Conservation (phyloP, 305 asterid species). For the Nicotiana rustica region DNA sequence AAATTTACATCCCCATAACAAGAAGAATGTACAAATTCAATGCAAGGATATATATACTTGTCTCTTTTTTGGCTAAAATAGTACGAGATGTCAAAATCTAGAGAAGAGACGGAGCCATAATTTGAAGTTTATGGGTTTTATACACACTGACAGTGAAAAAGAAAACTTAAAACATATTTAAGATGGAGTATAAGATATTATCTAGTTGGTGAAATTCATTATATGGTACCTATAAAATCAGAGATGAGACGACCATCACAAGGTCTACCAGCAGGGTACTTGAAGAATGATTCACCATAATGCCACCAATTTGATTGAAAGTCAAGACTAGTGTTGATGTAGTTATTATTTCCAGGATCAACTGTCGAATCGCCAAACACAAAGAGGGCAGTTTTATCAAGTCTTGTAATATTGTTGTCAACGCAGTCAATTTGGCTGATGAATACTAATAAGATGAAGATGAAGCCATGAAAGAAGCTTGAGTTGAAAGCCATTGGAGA, state of each 20-base stretch:
- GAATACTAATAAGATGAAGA: neutral
- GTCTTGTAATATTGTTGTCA: neutral
- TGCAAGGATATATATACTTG: too few species aligned
- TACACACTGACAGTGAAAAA: too few species aligned
- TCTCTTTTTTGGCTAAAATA: too few species aligned
- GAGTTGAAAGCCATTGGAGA: slow-evolving; percentile 21
- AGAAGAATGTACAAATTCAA: too few species aligned
- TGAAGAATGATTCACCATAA: slow-evolving; percentile 31
- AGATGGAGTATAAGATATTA: neutral
- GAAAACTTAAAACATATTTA: too few species aligned
- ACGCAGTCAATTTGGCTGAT: neutral
- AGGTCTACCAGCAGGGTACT: slow-evolving; percentile 3
- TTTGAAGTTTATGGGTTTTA: too few species aligned
- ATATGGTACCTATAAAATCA: slow-evolving; percentile 18
- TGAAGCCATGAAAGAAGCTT: neutral
- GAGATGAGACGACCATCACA: slow-evolving; percentile 32
- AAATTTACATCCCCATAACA: too few species aligned
- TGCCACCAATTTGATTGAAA: slow-evolving; percentile 20
- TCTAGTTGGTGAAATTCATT: neutral
- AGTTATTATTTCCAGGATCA: slow-evolving; percentile 27
- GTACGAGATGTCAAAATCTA: too few species aligned
- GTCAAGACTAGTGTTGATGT: slow-evolving; percentile 10
- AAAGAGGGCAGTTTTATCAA: neutral
- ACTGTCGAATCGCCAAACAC: slow-evolving; percentile 19
- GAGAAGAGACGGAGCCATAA: too few species aligned